These are phyloP conservation scores for Laguncularia racemosa DNA, from an alignment of 345 rosid genomes.

Conservation along the genomic window DNA sequence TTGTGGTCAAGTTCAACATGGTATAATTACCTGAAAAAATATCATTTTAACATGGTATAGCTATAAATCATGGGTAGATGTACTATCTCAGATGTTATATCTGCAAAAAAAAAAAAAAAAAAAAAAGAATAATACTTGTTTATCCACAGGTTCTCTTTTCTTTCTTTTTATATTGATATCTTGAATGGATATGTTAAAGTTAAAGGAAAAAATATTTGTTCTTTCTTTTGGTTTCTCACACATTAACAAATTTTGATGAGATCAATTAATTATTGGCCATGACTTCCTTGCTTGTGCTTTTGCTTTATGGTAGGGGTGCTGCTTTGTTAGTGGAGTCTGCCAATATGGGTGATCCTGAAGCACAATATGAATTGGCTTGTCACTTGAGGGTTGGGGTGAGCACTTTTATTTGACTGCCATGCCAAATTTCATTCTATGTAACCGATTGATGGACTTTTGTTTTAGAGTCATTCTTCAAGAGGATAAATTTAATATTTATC, in stretches of 20 bases:
- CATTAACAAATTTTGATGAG: neutral
- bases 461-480: neutral
- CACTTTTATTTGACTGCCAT: slow-evolving; percentile 1
- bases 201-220: too few species aligned
- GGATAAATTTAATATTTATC: neutral
- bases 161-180: neutral
- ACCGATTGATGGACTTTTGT: neutral
- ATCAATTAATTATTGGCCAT: neutral
- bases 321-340: slow-evolving; percentile 94
- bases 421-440: neutral
- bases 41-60: too few species aligned
- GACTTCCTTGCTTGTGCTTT: slow-evolving; percentile 2
- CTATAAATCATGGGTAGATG: too few species aligned
- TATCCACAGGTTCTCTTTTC: neutral
- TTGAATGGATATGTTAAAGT: too few species aligned
- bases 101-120: too few species aligned
- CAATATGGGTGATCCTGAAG: slow-evolving; percentile 89
- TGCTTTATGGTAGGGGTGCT: slow-evolving; percentile 51
- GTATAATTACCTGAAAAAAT: too few species aligned
- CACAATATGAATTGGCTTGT: slow-evolving; percentile 80
- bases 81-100: too few species aligned
- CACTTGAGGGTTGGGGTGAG: slow-evolving; percentile 77
- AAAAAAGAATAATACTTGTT: too few species aligned
- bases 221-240: neutral
- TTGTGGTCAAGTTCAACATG: too few species aligned